These are phyloP conservation scores for Emergomyces orientalis DNA, from an alignment of 2,329 filamentous ascomycete genomes.

Conservation along the genomic window DNA sequence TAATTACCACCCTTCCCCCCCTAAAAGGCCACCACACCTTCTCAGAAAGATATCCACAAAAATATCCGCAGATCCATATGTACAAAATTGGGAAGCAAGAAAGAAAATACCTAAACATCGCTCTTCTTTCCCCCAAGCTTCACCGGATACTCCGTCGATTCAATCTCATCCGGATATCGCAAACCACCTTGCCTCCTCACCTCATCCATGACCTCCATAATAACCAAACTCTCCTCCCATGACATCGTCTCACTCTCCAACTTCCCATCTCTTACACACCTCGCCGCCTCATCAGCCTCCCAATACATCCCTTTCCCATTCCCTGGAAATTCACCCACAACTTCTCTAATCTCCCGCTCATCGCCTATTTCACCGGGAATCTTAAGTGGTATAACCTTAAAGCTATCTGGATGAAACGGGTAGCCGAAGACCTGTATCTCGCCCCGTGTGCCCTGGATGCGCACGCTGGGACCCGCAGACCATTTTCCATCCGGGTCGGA, in stretches of 20 bases:
- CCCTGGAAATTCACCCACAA: conserved; percentile 41
- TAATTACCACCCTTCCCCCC: not conserved
- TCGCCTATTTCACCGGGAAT: conserved; percentile 38
- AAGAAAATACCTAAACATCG: not conserved
- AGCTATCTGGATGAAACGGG: conserved; percentile 59
- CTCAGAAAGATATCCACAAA: not conserved
- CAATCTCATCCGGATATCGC: conserved; percentile 57
- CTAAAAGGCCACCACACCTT: too few species aligned
- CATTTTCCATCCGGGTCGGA: conserved; percentile 54
- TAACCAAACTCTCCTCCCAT: conserved; percentile 66
- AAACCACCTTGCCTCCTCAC: conserved; percentile 54
- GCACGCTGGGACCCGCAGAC: conserved; percentile 56
- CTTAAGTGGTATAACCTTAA: conserved; percentile 52
- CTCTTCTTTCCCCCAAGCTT: conserved; percentile 19
- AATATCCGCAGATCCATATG: not conserved
- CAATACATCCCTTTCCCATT: conserved; percentile 78
- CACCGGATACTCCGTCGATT: conserved; percentile 48
- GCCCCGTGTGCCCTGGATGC: conserved; percentile 70
- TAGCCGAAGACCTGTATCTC: conserved; percentile 73
- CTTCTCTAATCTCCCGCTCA: conserved; percentile 26
- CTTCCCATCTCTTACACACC: conserved; percentile 65
- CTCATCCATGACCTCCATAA: conserved; percentile 76
- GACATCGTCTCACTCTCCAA: conserved; percentile 64
- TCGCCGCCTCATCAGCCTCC: conserved; percentile 72
- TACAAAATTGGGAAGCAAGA: too few species aligned